Evolutionary conservation across 2,329 filamentous ascomycete genomes (phyloP), one percentile per base, ranked within the genome.

Genomic region (Pseudogymnoascus sp.): DNA sequence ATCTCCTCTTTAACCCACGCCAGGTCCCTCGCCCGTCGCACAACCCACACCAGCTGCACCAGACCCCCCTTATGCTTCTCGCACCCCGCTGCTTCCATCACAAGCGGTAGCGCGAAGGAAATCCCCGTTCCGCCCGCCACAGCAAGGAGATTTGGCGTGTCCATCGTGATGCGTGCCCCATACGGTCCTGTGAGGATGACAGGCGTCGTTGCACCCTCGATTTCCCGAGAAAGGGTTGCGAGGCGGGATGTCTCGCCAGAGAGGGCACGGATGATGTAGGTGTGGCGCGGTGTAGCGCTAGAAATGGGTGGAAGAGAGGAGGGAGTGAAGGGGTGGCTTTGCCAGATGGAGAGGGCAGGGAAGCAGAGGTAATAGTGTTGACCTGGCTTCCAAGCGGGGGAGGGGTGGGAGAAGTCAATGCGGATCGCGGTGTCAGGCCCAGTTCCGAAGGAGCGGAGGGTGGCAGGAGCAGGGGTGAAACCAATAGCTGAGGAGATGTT

Each of bases 361-460:
- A 89, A 91, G 78, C 87, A 91, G 67, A 92, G 78, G 76, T 91
- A 91, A 70, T 92, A 91, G 76, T 91, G 91, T 79, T 90, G 88
- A 50, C 89, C 89, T 14, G 89, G 86, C 22, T 81, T 39, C 69
- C 67, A 69, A 1, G 81, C 4, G 84, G 90, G 77, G 85, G 90
- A 61, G 86, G 91, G 73, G 64, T 88, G 83, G 1, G 80, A 73
- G 62, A 90, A 84, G 60, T 90, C 86, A 3, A 91, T 73, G 1
- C 87, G 79, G 1, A 90, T 74, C 0, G 90, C 78, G 62, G 84
- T 80, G 5, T 84, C 85, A n/a, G 80, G 77, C 1, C 74, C 68
- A 60, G 86, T 82, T 1, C 76, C 73, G 67, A 88, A 86, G 2
- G 78, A 67, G n/a, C 74, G 74, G 16, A 84, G 72, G 2, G 70